Base-by-base conservation (phyloP, 192 early-diverging fungal genomes). In the Coemansia sp. region DNA sequence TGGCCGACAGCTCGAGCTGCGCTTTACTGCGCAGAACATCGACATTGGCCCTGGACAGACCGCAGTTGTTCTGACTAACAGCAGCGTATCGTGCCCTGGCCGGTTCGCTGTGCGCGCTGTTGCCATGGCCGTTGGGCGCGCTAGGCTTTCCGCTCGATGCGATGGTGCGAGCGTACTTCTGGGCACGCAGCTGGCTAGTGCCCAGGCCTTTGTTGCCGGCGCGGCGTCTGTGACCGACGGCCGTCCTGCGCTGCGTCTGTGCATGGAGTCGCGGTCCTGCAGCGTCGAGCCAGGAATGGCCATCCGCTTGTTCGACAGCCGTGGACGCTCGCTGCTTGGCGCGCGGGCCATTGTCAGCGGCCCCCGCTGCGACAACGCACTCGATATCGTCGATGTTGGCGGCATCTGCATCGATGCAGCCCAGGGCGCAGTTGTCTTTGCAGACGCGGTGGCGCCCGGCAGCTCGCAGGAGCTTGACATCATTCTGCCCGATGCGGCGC, bases 71-170 rank as follows among this genome's bases (percentile, higher is more conserved):
- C 58, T 79, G 58, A 64, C 58, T 0, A 64, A 61, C 22, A 62
- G 66, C 29, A 24, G 56, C 3, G 58, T 64, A n/a, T 74, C 77
- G 54, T 74, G 72, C 32, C 39, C 72, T 2, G 78, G 72, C 7
- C 63, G 50, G 6, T 68, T 75, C 22, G 53, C 51, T 4, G 60
- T 81, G 35, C 42, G 57, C 0, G 35, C 65, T 1, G 69, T 72
- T 16, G 16, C 25, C 19, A 35, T 81, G 25, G 16, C 10, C 10
- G 50, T 81, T 4, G 72, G 69, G 11, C n/a, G 23, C 34, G 23
- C 56, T 3, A 8, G n/a, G 22, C 35, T 58, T 1, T 3, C 19
- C 13, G 39, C 56, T 2, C 10, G 16, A 20, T 29, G 56, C 36
- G 56, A 19, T 8, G 2, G 8, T 19, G 39, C 35, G 1, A 20